These are phyloP conservation scores for Diaporthe destruens DNA, from an alignment of 2,329 filamentous ascomycete genomes.

Conservation along the genomic window DNA sequence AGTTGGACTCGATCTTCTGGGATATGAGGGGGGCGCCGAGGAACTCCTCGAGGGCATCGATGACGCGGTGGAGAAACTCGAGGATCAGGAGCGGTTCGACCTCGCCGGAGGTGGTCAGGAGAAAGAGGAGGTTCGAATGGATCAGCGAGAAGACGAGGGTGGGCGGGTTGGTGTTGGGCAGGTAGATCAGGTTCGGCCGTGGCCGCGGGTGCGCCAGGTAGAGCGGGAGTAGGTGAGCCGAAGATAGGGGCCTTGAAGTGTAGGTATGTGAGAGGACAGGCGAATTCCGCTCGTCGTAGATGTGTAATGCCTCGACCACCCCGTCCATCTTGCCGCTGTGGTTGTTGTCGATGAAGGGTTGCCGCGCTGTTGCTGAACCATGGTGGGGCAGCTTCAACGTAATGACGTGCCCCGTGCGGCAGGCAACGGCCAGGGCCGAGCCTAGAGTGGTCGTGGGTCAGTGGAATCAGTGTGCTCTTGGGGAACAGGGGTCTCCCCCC, in stretches of 20 bases:
- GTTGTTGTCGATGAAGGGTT: conserved; percentile 5
- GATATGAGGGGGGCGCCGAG: conserved; percentile 88
- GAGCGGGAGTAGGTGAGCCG: conserved; percentile 82
- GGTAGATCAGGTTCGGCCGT: conserved; percentile 87
- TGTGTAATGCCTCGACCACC: conserved; percentile 94
- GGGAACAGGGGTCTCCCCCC: no score
- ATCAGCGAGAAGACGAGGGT: conserved; percentile 88
- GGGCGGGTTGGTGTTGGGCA: conserved; percentile 84
- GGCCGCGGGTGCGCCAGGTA: conserved; percentile 87
- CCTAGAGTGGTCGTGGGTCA: no score
- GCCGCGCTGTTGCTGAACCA: conserved; percentile 8
- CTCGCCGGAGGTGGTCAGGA: conserved; percentile 87
- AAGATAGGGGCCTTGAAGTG: conserved; percentile 82
- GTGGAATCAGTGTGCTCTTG: no score
- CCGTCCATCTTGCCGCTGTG: conserved; percentile 72
- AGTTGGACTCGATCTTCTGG: conserved; percentile 87
- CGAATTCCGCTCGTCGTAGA: conserved; percentile 94
- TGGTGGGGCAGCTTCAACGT: conserved; percentile 19
- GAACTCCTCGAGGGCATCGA: conserved; percentile 95
- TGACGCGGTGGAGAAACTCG: conserved; percentile 92
- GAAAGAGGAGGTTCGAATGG: conserved; percentile 89
- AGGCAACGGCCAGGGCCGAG: conserved; percentile 32
- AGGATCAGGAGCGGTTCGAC: conserved; percentile 90
- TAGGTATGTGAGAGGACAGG: conserved; percentile 92
- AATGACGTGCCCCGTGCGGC: not conserved